These are phyloP conservation scores for Oenanthe sinensis DNA, from an alignment of 129 eudicot species.

Conservation along the genomic window DNA sequence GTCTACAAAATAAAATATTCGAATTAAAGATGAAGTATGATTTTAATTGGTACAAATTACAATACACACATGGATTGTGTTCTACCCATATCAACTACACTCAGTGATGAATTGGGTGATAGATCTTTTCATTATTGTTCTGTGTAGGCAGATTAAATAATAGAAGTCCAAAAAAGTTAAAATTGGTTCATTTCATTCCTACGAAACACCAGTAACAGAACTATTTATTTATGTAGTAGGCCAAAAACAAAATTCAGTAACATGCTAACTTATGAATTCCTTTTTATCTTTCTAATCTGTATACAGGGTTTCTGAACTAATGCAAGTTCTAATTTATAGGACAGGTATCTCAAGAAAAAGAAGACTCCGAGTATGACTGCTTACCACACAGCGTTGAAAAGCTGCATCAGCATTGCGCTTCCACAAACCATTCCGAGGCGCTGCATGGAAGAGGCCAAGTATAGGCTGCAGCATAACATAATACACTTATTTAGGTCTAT, in stretches of 20 bases:
- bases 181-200: background rate
- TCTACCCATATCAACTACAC: background rate
- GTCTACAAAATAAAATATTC: conserved; percentile 42
- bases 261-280: background rate
- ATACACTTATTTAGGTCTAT: background rate
- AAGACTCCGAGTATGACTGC: background rate
- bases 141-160: too few relatives aligned
- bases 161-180: too few relatives aligned
- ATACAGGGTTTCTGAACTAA: background rate
- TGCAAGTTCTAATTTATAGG: background rate
- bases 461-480: conserved; percentile 52
- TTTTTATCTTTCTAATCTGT: background rate
- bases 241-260: background rate
- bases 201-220: background rate
- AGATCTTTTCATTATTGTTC: background rate
- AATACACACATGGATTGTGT: background rate
- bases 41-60: background rate
- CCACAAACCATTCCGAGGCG: conserved; percentile 65
- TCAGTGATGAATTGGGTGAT: background rate
- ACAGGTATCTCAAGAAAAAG: background rate
- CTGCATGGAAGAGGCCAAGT: conserved; percentile 78
- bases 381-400: conserved; percentile 59
- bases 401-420: conserved; percentile 92
- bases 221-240: background rate
- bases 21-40: background rate